phyloP scores from a whole-genome alignment of 2,329 filamentous ascomycete genomes.

The Ophiostoma perfectum region DNA sequence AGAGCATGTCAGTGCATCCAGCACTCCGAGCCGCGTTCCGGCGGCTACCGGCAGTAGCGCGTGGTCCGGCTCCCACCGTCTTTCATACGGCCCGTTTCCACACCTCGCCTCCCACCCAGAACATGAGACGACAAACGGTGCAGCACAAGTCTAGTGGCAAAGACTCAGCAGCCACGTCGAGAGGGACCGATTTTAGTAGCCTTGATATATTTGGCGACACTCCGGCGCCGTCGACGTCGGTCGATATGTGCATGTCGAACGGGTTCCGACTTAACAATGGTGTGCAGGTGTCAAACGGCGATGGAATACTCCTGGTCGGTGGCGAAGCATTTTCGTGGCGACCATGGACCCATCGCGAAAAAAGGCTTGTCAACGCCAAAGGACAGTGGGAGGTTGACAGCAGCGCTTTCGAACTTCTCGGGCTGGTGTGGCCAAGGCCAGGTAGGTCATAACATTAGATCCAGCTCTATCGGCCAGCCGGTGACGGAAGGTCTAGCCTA shows the following conservation, averaged over 20 bases:
- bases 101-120: neutral
- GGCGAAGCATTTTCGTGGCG: conserved; percentile 87
- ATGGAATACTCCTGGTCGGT: conserved; percentile 63
- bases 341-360: conserved; percentile 57
- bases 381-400: conserved; percentile 74
- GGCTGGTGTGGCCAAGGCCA: conserved; percentile 79
- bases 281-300: conserved; percentile 53
- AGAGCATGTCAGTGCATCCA: no score
- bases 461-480: no score
- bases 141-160: neutral
- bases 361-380: conserved; percentile 62
- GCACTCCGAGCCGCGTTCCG: neutral
- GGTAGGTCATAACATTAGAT: conserved; percentile 43
- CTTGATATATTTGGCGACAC: conserved; percentile 75
- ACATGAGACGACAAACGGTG: neutral
- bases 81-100: neutral
- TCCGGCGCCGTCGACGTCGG: conserved; percentile 70
- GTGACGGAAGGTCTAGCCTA: no score
- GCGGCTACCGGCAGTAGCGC: neutral
- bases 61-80: neutral
- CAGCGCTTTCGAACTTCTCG: conserved; percentile 68
- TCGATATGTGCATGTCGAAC: conserved; percentile 75
- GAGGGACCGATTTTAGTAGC: conserved; percentile 59
- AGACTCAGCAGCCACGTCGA: neutral
- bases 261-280: conserved; percentile 87